Conservation (phyloP, 176 grass and related monocot species). For the Phragmites australis region DNA sequence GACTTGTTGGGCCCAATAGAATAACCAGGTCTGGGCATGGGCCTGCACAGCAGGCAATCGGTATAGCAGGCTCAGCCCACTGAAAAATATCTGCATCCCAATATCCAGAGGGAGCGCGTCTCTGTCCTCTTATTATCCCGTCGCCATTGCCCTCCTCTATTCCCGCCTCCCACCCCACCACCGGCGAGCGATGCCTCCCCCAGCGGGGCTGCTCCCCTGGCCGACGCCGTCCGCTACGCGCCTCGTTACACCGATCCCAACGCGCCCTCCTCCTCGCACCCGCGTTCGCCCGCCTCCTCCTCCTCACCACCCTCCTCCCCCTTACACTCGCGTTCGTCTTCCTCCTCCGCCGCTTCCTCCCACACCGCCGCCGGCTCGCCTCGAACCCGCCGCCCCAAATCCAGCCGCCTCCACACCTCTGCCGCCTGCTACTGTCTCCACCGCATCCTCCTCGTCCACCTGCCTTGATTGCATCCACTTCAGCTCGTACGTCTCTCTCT, state of each 20-base stretch:
- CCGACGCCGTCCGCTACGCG: constrained; percentile 39
- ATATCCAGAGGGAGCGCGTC: neutral
- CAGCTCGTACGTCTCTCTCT: constrained; percentile 51
- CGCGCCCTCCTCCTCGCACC: constrained; percentile 40
- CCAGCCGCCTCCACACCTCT: neutral
- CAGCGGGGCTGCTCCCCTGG: constrained; percentile 39
- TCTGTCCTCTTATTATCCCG: constrained; percentile 31
- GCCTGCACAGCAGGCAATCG: too few relatives aligned
- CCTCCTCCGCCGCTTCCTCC: constrained; percentile 24
- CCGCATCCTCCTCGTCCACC: constrained; percentile 18
- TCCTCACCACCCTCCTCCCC: constrained; percentile 8
- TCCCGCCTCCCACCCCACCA: neutral
- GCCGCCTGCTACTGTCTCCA: neutral
- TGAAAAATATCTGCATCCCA: constrained; percentile 15
- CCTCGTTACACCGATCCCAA: constrained; percentile 3
- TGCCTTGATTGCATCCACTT: constrained; percentile 82
- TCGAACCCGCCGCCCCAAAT: constrained; percentile 38
- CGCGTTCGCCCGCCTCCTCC: constrained; percentile 38
- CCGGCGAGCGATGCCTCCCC: constrained; percentile 51
- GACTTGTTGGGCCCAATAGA: too few relatives aligned
- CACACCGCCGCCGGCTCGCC: constrained; percentile 24
- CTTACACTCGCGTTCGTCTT: constrained; percentile 40
- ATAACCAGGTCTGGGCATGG: too few relatives aligned
- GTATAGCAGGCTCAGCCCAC: too few relatives aligned
- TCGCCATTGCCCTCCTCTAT: neutral